A percentile compares a stretch with the other conserved stretches of the same genome.
Evolutionary conservation across 2,329 filamentous ascomycete genomes (phyloP).

Genomic region (Hypoxylon sp.): DNA sequence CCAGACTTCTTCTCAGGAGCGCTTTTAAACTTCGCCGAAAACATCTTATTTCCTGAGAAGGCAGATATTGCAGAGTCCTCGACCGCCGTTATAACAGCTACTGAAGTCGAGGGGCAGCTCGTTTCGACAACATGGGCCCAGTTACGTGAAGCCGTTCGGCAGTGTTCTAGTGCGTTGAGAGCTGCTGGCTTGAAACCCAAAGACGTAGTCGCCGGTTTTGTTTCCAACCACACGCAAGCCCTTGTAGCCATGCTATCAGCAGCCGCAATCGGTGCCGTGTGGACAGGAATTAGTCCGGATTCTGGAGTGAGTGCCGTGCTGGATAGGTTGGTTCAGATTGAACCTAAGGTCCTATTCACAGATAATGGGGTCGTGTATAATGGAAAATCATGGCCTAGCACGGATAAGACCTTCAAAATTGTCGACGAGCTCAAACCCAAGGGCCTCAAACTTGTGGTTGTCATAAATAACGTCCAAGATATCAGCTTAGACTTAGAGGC

Average conservation of each 20-base stretch:
- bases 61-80: slow-evolving; percentile 69
- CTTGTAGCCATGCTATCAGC: slow-evolving; percentile 90
- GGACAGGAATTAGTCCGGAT: slow-evolving; percentile 94
- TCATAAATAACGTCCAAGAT: slow-evolving; percentile 77
- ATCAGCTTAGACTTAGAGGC: slow-evolving; percentile 60
- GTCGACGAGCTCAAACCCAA: slow-evolving; percentile 71
- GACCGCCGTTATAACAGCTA: slow-evolving; percentile 83
- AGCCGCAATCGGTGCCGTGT: slow-evolving; percentile 86
- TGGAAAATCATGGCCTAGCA: slow-evolving; percentile 86
- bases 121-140: slow-evolving; percentile 78
- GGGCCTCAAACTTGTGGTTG: slow-evolving; percentile 77
- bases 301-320: slow-evolving; percentile 92
- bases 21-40: slow-evolving; percentile 93
- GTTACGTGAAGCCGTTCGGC: slow-evolving; percentile 82
- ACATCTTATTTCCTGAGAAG: slow-evolving; percentile 84
- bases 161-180: slow-evolving; percentile 79
- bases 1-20: slow-evolving; percentile 87
- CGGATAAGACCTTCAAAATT: slow-evolving; percentile 84
- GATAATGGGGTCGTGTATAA: slow-evolving; percentile 94
- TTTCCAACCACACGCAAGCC: slow-evolving; percentile 91
- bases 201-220: slow-evolving; percentile 78
- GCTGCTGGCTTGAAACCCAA: slow-evolving; percentile 71
- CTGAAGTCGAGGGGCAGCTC: slow-evolving; percentile 76
- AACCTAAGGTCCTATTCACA: slow-evolving; percentile 84
- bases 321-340: slow-evolving; percentile 88